Evolutionary conservation across 2,329 filamentous ascomycete genomes (phyloP).

Genomic region (Pestalotiopsis sp.): DNA sequence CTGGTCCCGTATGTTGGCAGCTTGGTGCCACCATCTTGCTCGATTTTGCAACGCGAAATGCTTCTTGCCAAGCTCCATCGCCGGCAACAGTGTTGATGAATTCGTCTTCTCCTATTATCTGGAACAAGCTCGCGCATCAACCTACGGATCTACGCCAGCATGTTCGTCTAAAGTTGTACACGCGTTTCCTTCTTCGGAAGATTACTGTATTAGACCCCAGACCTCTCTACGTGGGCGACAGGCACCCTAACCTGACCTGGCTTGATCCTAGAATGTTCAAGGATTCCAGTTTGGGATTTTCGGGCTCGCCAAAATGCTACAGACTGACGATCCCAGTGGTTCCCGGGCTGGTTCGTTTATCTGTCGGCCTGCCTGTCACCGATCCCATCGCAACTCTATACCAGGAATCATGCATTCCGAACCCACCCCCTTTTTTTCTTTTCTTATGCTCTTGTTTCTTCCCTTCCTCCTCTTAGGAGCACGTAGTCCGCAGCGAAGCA

Average conservation of each 20-base stretch:
- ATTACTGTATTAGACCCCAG: neutral
- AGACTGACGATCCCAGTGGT: too few relatives aligned
- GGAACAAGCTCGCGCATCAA: conserved; percentile 10
- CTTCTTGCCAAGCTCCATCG: conserved; percentile 3
- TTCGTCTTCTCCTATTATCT: neutral
- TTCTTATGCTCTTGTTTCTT: too few relatives aligned
- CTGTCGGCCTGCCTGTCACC: too few relatives aligned
- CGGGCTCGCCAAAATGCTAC: too few relatives aligned
- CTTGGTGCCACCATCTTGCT: neutral
- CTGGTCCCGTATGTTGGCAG: too few relatives aligned
- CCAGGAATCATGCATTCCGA: too few relatives aligned
- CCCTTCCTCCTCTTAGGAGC: too few relatives aligned
- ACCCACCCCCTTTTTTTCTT: too few relatives aligned
- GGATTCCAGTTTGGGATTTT: too few relatives aligned
- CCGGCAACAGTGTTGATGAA: neutral
- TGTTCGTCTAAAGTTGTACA: conserved; percentile 10
- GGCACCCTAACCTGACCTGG: neutral
- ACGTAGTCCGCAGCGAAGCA: too few relatives aligned
- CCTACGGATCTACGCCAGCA: conserved; percentile 10
- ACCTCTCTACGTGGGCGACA: neutral
- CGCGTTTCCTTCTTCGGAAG: conserved; percentile 1
- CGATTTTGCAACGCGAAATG: neutral
- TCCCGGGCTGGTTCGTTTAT: too few relatives aligned
- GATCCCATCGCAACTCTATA: too few relatives aligned
- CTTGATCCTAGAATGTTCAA: neutral